These are phyloP conservation scores for Prunus kanzakura DNA, from an alignment of 306 rosid genomes.

Conservation along the genomic window DNA sequence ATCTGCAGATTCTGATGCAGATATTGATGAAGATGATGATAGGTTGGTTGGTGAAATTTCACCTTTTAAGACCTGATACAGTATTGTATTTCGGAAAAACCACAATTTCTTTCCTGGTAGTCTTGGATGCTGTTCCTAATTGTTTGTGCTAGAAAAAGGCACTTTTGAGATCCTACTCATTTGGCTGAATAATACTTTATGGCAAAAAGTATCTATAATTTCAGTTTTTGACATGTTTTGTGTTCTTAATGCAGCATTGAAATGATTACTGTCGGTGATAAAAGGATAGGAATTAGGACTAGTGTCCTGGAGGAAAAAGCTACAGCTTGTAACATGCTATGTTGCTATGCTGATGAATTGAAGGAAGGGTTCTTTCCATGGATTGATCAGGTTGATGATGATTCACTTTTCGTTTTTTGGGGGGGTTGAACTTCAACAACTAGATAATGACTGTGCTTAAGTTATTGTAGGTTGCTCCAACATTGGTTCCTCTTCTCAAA, in stretches of 20 bases:
- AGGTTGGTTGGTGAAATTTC: slow-evolving; percentile 61
- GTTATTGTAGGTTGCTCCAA: slow-evolving; percentile 76
- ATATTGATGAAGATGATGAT: slow-evolving; percentile 94
- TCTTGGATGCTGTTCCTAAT: not conserved
- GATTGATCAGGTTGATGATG: slow-evolving; percentile 83
- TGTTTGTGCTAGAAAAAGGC: not conserved
- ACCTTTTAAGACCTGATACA: not conserved
- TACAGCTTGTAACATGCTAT: slow-evolving; percentile 96
- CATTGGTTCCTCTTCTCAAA: slow-evolving; percentile 90
- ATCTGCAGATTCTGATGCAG: slow-evolving; percentile 86
- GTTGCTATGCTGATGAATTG: slow-evolving; percentile 96
- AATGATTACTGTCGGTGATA: slow-evolving; percentile 93
- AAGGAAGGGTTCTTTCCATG: slow-evolving; percentile 98
- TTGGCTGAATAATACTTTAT: not conserved
- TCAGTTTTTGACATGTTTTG: not conserved
- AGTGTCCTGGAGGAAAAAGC: slow-evolving; percentile 98
- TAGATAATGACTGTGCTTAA: not conserved
- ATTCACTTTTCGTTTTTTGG: not conserved
- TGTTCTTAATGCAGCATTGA: slow-evolving; percentile 61
- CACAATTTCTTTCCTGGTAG: not conserved
- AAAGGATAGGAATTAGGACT: slow-evolving; percentile 93
- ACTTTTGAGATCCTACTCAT: not conserved
- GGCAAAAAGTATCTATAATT: not conserved
- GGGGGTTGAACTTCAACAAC: not conserved
- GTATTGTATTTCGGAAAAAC: not conserved